Conservation (phyloP, 495 filamentous ascomycete species). For the Tuber microsphaerosporum region DNA sequence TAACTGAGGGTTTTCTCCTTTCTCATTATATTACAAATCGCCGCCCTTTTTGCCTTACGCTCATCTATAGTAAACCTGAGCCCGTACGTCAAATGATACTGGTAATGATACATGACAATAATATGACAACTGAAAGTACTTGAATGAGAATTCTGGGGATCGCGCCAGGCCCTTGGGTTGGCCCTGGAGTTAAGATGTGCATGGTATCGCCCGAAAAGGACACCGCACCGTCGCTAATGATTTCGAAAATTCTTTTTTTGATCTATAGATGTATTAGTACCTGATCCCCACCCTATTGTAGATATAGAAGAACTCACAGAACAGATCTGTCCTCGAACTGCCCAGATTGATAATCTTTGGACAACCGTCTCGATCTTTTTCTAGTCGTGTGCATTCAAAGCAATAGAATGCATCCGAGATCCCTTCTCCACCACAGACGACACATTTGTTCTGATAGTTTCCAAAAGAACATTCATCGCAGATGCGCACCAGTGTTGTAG, state of each 20-base stretch:
- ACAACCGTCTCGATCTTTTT: constrained; percentile 96
- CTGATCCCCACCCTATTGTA: constrained; percentile 3
- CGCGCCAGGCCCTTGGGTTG: not conserved
- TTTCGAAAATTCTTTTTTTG: constrained; percentile 43
- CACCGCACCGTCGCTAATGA: constrained; percentile 14
- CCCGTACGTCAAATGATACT: constrained; percentile 6
- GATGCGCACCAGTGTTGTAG: constrained; percentile 92
- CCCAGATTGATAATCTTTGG: constrained; percentile 99
- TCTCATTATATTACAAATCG: constrained; percentile 50
- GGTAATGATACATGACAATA: constrained; percentile 8
- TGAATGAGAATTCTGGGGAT: not conserved
- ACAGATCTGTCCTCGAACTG: constrained; percentile 87
- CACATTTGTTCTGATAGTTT: constrained; percentile 99
- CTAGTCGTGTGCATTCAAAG: constrained; percentile 94
- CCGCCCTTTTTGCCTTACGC: constrained; percentile 6
- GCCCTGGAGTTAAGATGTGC: not conserved
- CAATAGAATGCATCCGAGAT: constrained; percentile 99
- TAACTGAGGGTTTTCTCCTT: not conserved
- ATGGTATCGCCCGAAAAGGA: not conserved
- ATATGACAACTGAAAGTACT: not conserved
- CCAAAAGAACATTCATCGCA: constrained; percentile 99
- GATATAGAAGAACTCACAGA: constrained; percentile 54
- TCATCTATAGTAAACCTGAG: constrained; percentile 4
- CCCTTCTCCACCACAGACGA: constrained; percentile 95
- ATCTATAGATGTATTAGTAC: constrained; percentile 23